Evolutionary conservation across 2,329 filamentous ascomycete species (phyloP), one percentile per base, ranked within the genome.

Genomic region (Monilinia fructigena): DNA sequence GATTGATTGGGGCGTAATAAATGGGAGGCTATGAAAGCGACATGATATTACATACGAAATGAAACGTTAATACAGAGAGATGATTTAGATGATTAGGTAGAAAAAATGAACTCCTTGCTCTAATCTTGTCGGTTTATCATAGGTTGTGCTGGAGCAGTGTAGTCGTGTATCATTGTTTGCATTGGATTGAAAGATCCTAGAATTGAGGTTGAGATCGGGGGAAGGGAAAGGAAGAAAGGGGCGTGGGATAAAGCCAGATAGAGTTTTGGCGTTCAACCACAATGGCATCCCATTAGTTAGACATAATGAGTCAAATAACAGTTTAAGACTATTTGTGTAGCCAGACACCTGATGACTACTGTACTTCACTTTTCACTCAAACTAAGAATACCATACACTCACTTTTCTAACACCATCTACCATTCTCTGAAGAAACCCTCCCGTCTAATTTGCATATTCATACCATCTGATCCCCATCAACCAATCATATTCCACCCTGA

Each of bases 71-170:
- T 60, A 31, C 7, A 23, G 35, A 40, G 42, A 35, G 42, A 48
- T 11, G 47, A 60, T 42, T 42, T 48, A 60, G 42, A 60, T 35
- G 42, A 48, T 11, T 48, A 60, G 56, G 42, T 48, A 60, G 42
- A 60, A 35, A 48, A 18, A 35, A 35, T 48, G 42, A 60, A 60
- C 31, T 60, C 56, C 42, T 60, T 60, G 38, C 42, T 60, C 56
- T 60, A 48, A 60, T 1, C 35, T 60, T 4, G 3, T 48, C 8
- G 7, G 18, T 23, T n/a, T n/a, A 7, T 20, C 20, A 28, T 3
- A 6, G 42, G 12, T 47, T n/a, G 18, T 12, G 47, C 45, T 20
- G 45, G 16, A n/a, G 6, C n/a, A 4, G 42, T 16, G 18, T 45
- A 35, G 31, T 35, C 31, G 4, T 35, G 31, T 35, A 35, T 1